phyloP scores from a whole-genome alignment of 352 stramenopile genomes.

The Pythium myriotylum region DNA sequence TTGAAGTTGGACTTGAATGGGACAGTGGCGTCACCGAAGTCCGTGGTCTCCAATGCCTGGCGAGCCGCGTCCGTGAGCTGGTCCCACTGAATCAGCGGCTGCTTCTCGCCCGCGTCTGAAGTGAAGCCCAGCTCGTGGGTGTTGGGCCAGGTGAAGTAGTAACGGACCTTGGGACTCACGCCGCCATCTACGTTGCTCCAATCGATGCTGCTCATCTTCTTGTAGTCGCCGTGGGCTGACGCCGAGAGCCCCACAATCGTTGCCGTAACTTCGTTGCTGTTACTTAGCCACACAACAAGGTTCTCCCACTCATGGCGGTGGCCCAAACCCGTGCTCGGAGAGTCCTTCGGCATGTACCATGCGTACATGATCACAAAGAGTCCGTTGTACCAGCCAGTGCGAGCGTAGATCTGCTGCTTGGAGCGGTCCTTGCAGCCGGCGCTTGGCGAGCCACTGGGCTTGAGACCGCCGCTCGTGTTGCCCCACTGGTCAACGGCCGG shows the following conservation, averaged over 20 bases:
- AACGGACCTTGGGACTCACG: conserved; percentile 20
- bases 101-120: conserved; percentile 14
- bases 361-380: conserved; percentile 38
- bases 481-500: conserved; percentile 36
- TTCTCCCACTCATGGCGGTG: conserved; percentile 44
- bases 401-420: conserved; percentile 30
- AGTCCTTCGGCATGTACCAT: conserved; percentile 51
- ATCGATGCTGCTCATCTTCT: conserved; percentile 15
- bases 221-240: conserved; percentile 24
- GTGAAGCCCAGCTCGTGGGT: conserved; percentile 24
- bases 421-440: conserved; percentile 23
- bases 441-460: conserved; percentile 31
- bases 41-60: conserved; percentile 24
- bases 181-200: conserved; percentile 1
- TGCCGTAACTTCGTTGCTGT: conserved; percentile 23
- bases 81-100: conserved; percentile 32
- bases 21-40: conserved; percentile 27
- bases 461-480: conserved; percentile 33
- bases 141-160: conserved; percentile 24
- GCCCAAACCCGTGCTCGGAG: conserved; percentile 30
- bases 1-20: too few relatives aligned
- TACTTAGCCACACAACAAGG: conserved; percentile 44
- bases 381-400: conserved; percentile 32
- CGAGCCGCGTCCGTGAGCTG: conserved; percentile 23
- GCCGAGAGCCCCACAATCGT: conserved; percentile 16